Conservation (phyloP, 495 filamentous ascomycete species). For the Neurospora tetraspora region DNA sequence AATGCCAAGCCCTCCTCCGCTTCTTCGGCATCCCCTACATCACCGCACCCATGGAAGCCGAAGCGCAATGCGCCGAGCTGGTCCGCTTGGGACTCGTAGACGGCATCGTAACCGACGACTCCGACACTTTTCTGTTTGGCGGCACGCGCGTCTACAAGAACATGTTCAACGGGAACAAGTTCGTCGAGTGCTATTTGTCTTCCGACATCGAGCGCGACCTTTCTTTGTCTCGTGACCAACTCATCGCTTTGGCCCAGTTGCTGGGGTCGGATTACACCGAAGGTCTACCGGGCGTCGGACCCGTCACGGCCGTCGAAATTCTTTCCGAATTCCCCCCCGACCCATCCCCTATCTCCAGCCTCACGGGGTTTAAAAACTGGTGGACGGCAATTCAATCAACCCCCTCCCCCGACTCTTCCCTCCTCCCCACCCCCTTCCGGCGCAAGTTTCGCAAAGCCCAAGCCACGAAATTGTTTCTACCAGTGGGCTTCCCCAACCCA, state of each 20-base stretch:
- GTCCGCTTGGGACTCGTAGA: constrained; percentile 81
- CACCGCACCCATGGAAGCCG: constrained; percentile 96
- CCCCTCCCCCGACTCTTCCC: constrained; percentile 36
- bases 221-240: constrained; percentile 65
- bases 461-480: constrained; percentile 74
- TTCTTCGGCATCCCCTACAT: constrained; percentile 94
- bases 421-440: constrained; percentile 46
- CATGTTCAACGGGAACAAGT: constrained; percentile 97
- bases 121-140: constrained; percentile 94
- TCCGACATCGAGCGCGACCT: constrained; percentile 83
- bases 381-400: constrained; percentile 63
- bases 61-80: constrained; percentile 93
- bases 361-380: constrained; percentile 71
- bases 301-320: constrained; percentile 87
- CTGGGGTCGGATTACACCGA: constrained; percentile 93
- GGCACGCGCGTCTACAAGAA: constrained; percentile 96
- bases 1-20: constrained; percentile 82
- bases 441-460: constrained; percentile 71
- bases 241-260: constrained; percentile 81
- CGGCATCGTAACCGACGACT: constrained; percentile 97
- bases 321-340: constrained; percentile 66
- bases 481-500: constrained; percentile 62
- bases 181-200: constrained; percentile 91
- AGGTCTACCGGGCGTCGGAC: constrained; percentile 79
- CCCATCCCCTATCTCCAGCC: constrained; percentile 24